Evolutionary conservation across 805 yeast genomes (phyloP).

Genomic region (Komagataella kurtzmanii): DNA sequence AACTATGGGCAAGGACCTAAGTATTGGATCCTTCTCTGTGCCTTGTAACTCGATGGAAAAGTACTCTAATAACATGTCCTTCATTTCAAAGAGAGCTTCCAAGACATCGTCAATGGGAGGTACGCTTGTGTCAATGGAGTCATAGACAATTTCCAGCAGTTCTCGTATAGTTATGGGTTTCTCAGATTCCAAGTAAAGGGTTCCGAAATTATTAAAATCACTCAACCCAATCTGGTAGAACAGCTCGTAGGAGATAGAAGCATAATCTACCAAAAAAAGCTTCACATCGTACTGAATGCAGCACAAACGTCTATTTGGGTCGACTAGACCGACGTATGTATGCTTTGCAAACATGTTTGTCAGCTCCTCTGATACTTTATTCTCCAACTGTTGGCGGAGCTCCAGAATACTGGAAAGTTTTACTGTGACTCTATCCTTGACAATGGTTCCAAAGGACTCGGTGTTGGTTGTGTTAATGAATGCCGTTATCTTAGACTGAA

Average conservation of each 20-base stretch:
- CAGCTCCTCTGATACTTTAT: slow-evolving; percentile 31
- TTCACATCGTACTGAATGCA: slow-evolving; percentile 80
- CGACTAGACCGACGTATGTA: slow-evolving; percentile 75
- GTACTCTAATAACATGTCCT: slow-evolving; percentile 73
- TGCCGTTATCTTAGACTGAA: slow-evolving; percentile 40
- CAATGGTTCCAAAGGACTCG: not conserved
- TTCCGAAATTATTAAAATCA: slow-evolving; percentile 77
- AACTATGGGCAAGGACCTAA: slow-evolving; percentile 55
- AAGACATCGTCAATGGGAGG: slow-evolving; percentile 12
- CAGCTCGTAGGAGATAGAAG: slow-evolving; percentile 47
- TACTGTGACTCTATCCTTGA: slow-evolving; percentile 23
- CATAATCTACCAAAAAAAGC: slow-evolving; percentile 71
- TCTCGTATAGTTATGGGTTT: slow-evolving; percentile 20
- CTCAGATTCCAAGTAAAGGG: slow-evolving; percentile 21
- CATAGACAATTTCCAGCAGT: slow-evolving; percentile 24
- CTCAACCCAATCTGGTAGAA: slow-evolving; percentile 73
- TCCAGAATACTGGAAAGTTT: slow-evolving; percentile 44
- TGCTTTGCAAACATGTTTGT: slow-evolving; percentile 59
- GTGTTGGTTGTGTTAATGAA: slow-evolving; percentile 10
- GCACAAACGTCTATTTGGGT: slow-evolving; percentile 50
- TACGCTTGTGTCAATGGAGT: slow-evolving; percentile 1
- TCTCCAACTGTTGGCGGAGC: slow-evolving; percentile 38
- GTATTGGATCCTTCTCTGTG: slow-evolving; percentile 15
- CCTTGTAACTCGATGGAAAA: slow-evolving; percentile 35
- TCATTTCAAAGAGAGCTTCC: slow-evolving; percentile 30